Percentiles rank a stretch among this genome's conserved stretches.
Conservation (phyloP, 139 green algal genomes). For the Monoraphidium neglectum region DNA sequence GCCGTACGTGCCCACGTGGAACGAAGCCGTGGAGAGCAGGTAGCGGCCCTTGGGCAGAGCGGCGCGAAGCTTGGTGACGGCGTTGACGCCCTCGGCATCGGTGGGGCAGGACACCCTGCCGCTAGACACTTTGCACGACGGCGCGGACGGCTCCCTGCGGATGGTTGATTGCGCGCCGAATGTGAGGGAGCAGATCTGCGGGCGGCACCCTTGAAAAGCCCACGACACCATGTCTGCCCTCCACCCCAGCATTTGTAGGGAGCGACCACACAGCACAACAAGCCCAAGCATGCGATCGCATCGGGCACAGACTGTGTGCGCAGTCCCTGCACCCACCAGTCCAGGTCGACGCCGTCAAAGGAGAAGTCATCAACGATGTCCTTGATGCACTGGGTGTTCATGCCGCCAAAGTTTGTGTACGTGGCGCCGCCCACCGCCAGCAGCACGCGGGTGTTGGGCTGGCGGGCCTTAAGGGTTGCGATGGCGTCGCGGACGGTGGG, state of each 20-base stretch:
- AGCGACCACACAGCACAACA: no score
- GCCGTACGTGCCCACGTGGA: conserved; percentile 47
- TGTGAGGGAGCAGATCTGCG: no score
- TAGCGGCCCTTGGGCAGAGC: conserved; percentile 38
- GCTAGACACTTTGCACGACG: background rate
- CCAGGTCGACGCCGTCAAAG: conserved; percentile 45
- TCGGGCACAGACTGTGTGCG: no score
- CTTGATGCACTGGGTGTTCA: conserved; percentile 24
- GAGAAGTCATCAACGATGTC: conserved; percentile 41
- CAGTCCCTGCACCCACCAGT: no score
- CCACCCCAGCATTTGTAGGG: no score
- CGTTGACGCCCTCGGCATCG: conserved; percentile 33
- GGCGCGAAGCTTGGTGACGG: conserved; percentile 22
- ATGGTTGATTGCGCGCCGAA: no score
- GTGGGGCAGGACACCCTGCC: conserved; percentile 34
- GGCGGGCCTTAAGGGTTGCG: conserved; percentile 35
- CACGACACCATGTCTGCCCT: no score
- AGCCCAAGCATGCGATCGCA: no score
- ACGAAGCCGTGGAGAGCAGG: conserved; percentile 41
- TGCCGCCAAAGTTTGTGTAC: conserved; percentile 36
- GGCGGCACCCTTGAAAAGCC: no score
- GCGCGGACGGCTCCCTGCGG: background rate
- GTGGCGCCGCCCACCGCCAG: conserved; percentile 42
- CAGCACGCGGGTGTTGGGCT: conserved; percentile 48
- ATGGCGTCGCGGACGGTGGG: conserved; percentile 38